phyloP scores from a whole-genome alignment of 495 filamentous ascomycete species.

The Amniculicola lignicola region DNA sequence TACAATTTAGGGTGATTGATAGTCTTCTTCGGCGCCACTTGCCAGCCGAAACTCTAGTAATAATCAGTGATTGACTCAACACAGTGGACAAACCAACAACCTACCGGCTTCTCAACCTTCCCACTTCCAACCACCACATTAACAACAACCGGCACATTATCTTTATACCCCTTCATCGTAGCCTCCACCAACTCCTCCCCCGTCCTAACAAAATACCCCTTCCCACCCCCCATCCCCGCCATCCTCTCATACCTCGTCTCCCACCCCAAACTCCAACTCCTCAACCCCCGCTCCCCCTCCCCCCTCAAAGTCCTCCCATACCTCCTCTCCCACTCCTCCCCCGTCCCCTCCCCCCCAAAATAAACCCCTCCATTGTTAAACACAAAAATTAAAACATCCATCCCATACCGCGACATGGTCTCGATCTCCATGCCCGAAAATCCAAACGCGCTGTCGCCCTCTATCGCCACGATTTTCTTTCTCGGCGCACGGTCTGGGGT shows the following conservation, averaged over 20 bases:
- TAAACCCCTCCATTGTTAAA: conserved; percentile 67
- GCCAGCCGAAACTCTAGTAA: conserved; percentile 21
- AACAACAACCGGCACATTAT: conserved; percentile 50
- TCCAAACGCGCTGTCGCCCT: conserved; percentile 63
- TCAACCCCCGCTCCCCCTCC: conserved; percentile 22
- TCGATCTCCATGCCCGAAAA: conserved; percentile 61
- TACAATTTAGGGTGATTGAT: neutral
- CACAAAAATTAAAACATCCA: conserved; percentile 61
- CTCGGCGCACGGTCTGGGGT: conserved; percentile 27
- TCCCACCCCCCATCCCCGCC: conserved; percentile 56
- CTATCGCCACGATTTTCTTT: conserved; percentile 61
- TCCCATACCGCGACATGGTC: conserved; percentile 60
- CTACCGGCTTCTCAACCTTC: conserved; percentile 19
- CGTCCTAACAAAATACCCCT: conserved; percentile 53
- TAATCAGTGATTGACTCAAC: conserved; percentile 45
- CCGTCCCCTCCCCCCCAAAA: conserved; percentile 51
- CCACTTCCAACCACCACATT: conserved; percentile 53
- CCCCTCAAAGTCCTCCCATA: conserved; percentile 16
- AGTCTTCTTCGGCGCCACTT: conserved; percentile 13
- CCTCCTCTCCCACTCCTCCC: conserved; percentile 42
- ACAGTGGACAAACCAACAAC: conserved; percentile 43
- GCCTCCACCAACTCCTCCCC: conserved; percentile 54
- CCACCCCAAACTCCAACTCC: conserved; percentile 45
- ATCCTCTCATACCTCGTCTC: conserved; percentile 59
- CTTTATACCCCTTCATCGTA: conserved; percentile 54